phyloP scores from a whole-genome alignment of 1,139 yeast species.

The Kodamaea suecica region DNA sequence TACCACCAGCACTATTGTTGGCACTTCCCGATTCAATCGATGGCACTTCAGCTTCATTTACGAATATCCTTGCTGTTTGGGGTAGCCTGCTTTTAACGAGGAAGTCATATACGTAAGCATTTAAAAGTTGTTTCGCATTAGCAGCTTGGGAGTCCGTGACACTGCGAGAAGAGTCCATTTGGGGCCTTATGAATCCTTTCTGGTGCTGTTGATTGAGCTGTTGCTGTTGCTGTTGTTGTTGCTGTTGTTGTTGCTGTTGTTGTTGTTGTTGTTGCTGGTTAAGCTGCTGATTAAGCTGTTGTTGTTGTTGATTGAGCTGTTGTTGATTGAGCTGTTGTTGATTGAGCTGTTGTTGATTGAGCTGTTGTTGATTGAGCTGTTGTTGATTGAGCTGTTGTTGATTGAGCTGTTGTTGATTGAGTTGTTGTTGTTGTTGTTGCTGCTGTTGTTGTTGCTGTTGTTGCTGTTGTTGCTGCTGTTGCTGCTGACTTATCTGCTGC shows the following conservation, averaged over 20 bases:
- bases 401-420: not conserved
- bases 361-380: slow-evolving; percentile 3
- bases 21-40: slow-evolving; percentile 14
- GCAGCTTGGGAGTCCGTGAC: slow-evolving; percentile 51
- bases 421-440: not conserved
- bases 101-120: slow-evolving; percentile 86
- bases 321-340: slow-evolving; percentile 4
- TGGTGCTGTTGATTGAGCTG: slow-evolving; percentile 4
- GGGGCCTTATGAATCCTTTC: slow-evolving; percentile 13
- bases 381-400: slow-evolving; percentile 4
- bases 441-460: not conserved
- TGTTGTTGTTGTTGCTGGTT: not conserved
- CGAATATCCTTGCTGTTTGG: slow-evolving; percentile 70
- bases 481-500: not conserved
- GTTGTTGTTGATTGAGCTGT: slow-evolving; percentile 3
- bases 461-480: not conserved
- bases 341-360: slow-evolving; percentile 3
- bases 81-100: slow-evolving; percentile 68
- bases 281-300: slow-evolving; percentile 2
- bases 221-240: slow-evolving; percentile 3
- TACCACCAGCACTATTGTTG: slow-evolving; percentile 2
- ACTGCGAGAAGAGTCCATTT: slow-evolving; percentile 24
- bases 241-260: slow-evolving; percentile 1
- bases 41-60: slow-evolving; percentile 66
- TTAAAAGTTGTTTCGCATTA: slow-evolving; percentile 64